phyloP scores from a whole-genome alignment of 495 filamentous ascomycete species.

The Aspergillus leporis region DNA sequence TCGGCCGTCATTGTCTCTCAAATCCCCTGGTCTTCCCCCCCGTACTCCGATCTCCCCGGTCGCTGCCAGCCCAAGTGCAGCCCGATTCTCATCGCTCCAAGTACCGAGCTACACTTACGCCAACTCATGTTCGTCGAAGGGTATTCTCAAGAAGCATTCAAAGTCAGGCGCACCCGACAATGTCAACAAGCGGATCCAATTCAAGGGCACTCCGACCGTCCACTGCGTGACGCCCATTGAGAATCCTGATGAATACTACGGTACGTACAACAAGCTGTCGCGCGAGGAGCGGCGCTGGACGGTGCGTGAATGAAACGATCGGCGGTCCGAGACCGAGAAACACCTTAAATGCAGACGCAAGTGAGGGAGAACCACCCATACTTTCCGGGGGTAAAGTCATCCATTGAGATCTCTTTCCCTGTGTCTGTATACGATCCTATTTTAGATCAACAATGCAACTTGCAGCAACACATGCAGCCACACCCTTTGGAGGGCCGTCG shows the following conservation, averaged over 20 bases:
- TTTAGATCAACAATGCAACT: slow-evolving; percentile 10
- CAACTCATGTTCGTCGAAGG: slow-evolving; percentile 51
- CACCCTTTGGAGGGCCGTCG: slow-evolving; percentile 5
- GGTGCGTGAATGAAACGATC: slow-evolving; percentile 33
- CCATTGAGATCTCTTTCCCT: neutral
- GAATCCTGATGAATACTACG: slow-evolving; percentile 55
- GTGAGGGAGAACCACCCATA: neutral
- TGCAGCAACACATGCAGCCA: slow-evolving; percentile 3
- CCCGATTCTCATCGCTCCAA: slow-evolving; percentile 45
- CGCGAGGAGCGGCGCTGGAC: slow-evolving; percentile 53
- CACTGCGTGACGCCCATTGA: slow-evolving; percentile 55
- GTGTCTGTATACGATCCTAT: slow-evolving; percentile 4
- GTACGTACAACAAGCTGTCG: slow-evolving; percentile 50
- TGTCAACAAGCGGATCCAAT: slow-evolving; percentile 47
- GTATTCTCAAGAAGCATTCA: slow-evolving; percentile 52
- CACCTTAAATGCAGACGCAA: slow-evolving; percentile 6
- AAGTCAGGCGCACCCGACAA: slow-evolving; percentile 12
- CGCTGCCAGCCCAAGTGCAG: slow-evolving; percentile 41
- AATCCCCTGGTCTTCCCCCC: slow-evolving; percentile 43
- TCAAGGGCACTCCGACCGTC: slow-evolving; percentile 48
- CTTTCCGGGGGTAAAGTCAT: neutral
- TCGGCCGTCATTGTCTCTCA: slow-evolving; percentile 42
- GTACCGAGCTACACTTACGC: slow-evolving; percentile 44
- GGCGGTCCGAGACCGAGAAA: slow-evolving; percentile 3
- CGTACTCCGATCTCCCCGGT: slow-evolving; percentile 49